Conservation (phyloP, 768 basidiomycete species). For the Xerocomellus intermedius region DNA sequence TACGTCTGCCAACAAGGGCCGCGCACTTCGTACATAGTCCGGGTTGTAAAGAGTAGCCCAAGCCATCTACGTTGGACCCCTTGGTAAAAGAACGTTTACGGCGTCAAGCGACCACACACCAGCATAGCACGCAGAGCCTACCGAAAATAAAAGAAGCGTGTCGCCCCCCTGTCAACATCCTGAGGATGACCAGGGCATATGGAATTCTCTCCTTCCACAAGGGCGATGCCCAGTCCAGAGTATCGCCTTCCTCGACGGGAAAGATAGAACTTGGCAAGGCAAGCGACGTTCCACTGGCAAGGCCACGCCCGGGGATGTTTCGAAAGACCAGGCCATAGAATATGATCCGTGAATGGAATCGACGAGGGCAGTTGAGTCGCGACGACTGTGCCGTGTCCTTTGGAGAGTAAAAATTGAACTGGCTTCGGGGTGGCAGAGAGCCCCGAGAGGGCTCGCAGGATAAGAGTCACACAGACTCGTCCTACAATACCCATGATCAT, state of each 20-base stretch:
- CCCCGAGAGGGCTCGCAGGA: neutral
- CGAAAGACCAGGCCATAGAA: neutral
- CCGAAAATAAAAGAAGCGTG: neutral
- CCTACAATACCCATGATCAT: too few species aligned
- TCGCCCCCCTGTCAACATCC: neutral
- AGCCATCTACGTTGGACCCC: neutral
- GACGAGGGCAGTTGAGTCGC: neutral
- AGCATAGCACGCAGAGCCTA: neutral
- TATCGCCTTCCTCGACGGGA: too few species aligned
- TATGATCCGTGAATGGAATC: too few species aligned
- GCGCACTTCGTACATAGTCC: neutral
- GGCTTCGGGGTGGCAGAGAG: neutral
- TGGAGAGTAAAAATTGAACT: neutral
- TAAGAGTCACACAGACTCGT: neutral
- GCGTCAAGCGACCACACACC: too few species aligned
- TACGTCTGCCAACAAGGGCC: neutral
- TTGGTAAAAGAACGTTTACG: neutral
- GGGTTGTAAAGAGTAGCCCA: neutral
- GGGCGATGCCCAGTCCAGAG: too few species aligned
- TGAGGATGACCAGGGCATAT: too few species aligned
- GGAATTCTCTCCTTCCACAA: too few species aligned
- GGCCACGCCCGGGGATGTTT: neutral
- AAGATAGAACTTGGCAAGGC: too few species aligned
- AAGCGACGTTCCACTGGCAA: too few species aligned
- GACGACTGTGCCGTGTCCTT: neutral